Conservation (phyloP, 345 rosid species). For the Sonneratia caseolaris region DNA sequence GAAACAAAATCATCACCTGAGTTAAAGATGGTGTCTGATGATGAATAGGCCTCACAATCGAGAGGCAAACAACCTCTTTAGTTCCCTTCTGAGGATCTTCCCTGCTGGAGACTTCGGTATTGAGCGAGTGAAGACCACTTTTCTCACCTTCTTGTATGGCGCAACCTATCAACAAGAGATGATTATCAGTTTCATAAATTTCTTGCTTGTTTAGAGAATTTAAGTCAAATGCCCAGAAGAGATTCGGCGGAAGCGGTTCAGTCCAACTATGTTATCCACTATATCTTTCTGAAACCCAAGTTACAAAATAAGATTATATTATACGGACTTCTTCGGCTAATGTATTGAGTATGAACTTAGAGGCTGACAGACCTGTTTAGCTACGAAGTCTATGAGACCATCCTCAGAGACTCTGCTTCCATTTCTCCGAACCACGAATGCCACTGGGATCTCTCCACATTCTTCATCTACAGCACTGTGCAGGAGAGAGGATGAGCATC, state of each 20-base stretch:
- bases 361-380: constrained; percentile 37
- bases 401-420: constrained; percentile 37
- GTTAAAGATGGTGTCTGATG: background rate
- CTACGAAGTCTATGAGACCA: constrained; percentile 45
- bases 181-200: background rate
- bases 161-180: constrained; percentile 39
- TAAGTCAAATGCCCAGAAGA: background rate
- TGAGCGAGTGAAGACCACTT: constrained; percentile 43
- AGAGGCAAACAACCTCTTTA: constrained; percentile 30
- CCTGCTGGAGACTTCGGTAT: constrained; percentile 80
- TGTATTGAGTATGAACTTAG: background rate
- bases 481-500: background rate
- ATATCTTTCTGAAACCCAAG: background rate
- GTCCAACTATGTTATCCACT: background rate
- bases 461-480: constrained; percentile 41
- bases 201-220: background rate
- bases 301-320: background rate
- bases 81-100: constrained; percentile 68
- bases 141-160: constrained; percentile 78
- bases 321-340: background rate
- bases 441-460: constrained; percentile 74
- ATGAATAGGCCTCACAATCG: constrained; percentile 27
- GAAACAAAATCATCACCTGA: background rate
- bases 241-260: background rate
- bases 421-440: constrained; percentile 54